phyloP scores from a whole-genome alignment of 2,329 filamentous ascomycete genomes.

The Trichoderma sp. region DNA sequence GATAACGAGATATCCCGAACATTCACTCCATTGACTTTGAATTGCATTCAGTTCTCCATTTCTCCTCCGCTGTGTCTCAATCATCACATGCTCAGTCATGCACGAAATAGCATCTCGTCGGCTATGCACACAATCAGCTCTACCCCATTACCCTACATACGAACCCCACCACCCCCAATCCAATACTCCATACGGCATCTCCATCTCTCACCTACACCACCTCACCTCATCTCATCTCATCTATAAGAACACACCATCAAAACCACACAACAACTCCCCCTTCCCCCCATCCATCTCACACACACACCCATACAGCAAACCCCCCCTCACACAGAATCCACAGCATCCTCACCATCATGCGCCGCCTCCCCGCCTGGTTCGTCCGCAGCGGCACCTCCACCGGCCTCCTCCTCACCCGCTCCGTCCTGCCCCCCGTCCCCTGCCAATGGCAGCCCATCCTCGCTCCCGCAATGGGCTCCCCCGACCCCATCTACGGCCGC shows the following conservation, averaged over 20 bases:
- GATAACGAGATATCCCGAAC: too few relatives aligned
- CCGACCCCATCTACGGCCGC: constrained; percentile 62
- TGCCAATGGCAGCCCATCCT: constrained; percentile 54
- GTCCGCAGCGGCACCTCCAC: constrained; percentile 69
- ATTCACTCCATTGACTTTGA: too few relatives aligned
- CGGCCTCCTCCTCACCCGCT: constrained; percentile 56
- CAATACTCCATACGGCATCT: too few relatives aligned
- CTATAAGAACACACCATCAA: background rate
- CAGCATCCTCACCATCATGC: constrained; percentile 6
- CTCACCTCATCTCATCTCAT: background rate
- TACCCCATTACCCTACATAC: too few relatives aligned
- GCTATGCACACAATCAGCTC: too few relatives aligned
- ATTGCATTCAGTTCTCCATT: too few relatives aligned
- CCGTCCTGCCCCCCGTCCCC: constrained; percentile 43
- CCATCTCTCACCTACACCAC: too few relatives aligned
- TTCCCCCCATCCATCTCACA: background rate
- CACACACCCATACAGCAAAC: background rate
- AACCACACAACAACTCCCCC: background rate
- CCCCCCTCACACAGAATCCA: background rate
- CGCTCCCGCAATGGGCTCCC: constrained; percentile 62
- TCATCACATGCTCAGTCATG: too few relatives aligned
- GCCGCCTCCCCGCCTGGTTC: constrained; percentile 46
- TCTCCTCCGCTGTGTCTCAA: too few relatives aligned
- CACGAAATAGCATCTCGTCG: too few relatives aligned
- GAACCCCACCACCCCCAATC: too few relatives aligned